Percentiles rank a stretch among this genome's conserved stretches.
Conservation (phyloP, 306 rosid genomes). For the Prunus persica region DNA sequence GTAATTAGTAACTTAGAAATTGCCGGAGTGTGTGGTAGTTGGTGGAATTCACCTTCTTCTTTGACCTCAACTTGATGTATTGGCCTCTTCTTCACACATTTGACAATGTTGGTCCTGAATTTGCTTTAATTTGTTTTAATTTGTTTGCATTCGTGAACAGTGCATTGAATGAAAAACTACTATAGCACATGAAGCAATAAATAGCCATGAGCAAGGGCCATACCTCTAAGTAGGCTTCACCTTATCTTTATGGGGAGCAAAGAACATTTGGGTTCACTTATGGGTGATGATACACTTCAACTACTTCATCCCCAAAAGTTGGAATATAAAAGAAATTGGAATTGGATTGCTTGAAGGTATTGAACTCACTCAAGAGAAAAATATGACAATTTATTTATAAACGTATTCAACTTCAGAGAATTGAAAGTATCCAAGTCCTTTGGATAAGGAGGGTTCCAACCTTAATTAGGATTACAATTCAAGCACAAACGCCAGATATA, state of each 20-base stretch:
- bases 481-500: too few species aligned
- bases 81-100: neutral
- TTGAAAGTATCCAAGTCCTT: too few species aligned
- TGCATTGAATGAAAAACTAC: slow-evolving; percentile 11
- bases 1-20: neutral
- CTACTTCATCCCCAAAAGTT: neutral
- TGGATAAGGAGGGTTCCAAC: too few species aligned
- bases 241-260: neutral
- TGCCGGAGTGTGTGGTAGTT: neutral
- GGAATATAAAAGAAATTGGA: neutral
- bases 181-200: slow-evolving; percentile 20
- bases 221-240: neutral
- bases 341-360: neutral
- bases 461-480: too few species aligned
- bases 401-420: too few species aligned
- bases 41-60: neutral
- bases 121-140: neutral
- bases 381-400: too few species aligned
- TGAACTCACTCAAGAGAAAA: neutral
- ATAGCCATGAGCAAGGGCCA: neutral
- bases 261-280: neutral
- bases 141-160: neutral
- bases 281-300: neutral
- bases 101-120: neutral
- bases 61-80: neutral